Evolutionary conservation across 164 flowering plant species (phyloP), one percentile per base, ranked within the genome.

Genomic region (Brasenia schreberi): DNA sequence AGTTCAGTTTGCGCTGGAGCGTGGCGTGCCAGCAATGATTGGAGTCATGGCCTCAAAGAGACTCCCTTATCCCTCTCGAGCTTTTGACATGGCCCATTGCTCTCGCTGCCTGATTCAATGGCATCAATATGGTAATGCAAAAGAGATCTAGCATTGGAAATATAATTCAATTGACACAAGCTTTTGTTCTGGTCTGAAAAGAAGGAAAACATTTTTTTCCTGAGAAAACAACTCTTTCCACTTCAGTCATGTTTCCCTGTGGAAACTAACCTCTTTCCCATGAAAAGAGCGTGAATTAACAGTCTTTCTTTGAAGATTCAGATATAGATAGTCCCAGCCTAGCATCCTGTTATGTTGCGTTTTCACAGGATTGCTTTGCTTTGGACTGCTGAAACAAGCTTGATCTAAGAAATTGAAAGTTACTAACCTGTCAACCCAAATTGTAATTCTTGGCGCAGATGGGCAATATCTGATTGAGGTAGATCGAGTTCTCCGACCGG

Each of bases 31-130:
- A 3, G 99, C 99, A n/a, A 70, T 95, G 83, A 81, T 91, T 12
- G 99, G 96, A 16, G 72, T 95, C 9, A 64, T 95, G 1, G 90
- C 97, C 59, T 75, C 97, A 18, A 74, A 71, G 2, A 76, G 97
- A 70, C 91, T 90, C 39, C 99, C 97, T 43, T 95, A 87, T 75
- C 99, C 99, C 11, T 79, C 97, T 0, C 77, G 94, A 63, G 85
- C 97, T 12, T 94, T 94, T 62, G 97, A 94, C 79, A 81, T 94
- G 87, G 96, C 97, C 23, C 99, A 94, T 75, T 94, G 99, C 66
- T 91, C 99, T 18, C 85, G 99, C 1, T 94, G 99, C 79, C 95
- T 94, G 65, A 89, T 95, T 62, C 97, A 96, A 0, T 95, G 97
- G 97, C 89, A 80, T 68, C 77, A 72, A n/a, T 73, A 76, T 69